Evolutionary conservation across 129 eudicot species (phyloP).

Genomic region (Scalesia atractyloides): DNA sequence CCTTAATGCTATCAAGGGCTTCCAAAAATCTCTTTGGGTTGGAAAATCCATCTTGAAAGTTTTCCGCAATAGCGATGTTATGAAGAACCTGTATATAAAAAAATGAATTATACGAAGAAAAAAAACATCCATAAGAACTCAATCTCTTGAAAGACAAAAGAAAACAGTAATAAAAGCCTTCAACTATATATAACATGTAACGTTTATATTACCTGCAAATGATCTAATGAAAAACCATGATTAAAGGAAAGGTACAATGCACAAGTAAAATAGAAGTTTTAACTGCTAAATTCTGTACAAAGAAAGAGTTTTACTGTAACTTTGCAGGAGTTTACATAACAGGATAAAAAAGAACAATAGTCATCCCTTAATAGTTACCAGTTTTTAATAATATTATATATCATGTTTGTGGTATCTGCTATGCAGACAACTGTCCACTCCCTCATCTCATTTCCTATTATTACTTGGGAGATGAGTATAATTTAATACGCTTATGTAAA

Average conservation of each 20-base stretch:
- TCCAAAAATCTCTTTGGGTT: slow-evolving; percentile 83
- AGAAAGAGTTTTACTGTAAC: slow-evolving; percentile 2
- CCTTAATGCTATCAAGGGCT: slow-evolving; percentile 74
- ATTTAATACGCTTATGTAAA: neutral
- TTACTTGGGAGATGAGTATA: neutral
- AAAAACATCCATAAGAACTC: slow-evolving; percentile 9
- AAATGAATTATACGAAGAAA: neutral
- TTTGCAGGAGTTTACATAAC: neutral
- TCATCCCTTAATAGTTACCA: neutral
- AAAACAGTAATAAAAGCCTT: neutral
- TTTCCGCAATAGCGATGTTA: slow-evolving; percentile 81
- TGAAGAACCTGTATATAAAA: slow-evolving; percentile 57
- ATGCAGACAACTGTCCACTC: neutral
- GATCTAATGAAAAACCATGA: slow-evolving; percentile 10
- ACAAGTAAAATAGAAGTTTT: neutral
- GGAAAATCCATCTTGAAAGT: slow-evolving; percentile 71
- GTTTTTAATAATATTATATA: neutral
- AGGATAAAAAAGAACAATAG: neutral
- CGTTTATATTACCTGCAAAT: slow-evolving; percentile 4
- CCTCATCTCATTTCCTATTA: neutral
- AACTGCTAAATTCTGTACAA: slow-evolving; percentile 1
- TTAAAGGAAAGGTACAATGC: neutral
- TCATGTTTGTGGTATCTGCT: neutral
- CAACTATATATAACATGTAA: slow-evolving; percentile 9
- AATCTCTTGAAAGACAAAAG: neutral